Evolutionary conservation across 2,329 filamentous ascomycete species (phyloP).

Genomic region (Trematosphaeria pertusa): DNA sequence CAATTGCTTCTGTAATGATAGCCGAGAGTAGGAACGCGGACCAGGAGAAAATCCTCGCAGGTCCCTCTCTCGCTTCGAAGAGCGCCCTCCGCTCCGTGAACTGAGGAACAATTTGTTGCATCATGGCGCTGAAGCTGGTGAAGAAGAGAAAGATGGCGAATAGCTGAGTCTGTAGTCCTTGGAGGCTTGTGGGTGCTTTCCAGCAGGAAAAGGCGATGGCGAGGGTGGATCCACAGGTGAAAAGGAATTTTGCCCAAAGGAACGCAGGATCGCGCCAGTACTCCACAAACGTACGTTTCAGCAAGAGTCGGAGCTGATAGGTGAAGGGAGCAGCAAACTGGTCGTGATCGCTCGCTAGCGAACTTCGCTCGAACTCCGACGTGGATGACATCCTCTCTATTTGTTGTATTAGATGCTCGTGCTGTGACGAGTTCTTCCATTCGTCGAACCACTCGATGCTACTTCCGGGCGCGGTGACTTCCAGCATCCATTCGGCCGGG

Average conservation of each 20-base stretch:
- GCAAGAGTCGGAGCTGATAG: neutral
- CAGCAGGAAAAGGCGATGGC: constrained; percentile 2
- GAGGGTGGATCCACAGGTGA: constrained; percentile 1
- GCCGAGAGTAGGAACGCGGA: constrained; percentile 71
- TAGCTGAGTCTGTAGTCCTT: constrained; percentile 49
- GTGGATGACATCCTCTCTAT: too few species aligned
- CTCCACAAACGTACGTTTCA: neutral
- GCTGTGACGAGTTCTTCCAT: too few species aligned
- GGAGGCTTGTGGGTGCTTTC: constrained; percentile 10
- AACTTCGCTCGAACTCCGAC: too few species aligned
- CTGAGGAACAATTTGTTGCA: constrained; percentile 70
- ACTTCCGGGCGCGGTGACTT: too few species aligned
- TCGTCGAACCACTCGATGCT: too few species aligned
- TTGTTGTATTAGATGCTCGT: too few species aligned
- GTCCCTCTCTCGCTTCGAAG: constrained; percentile 63
- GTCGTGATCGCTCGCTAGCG: too few species aligned
- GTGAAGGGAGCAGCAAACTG: constrained; percentile 1
- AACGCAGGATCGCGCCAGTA: constrained; percentile 1
- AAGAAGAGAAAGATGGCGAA: constrained; percentile 57
- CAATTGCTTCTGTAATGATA: constrained; percentile 72
- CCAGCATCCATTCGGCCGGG: too few species aligned
- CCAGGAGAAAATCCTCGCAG: constrained; percentile 74
- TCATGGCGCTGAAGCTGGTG: constrained; percentile 47
- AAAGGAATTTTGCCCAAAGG: constrained; percentile 2
- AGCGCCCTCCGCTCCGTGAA: constrained; percentile 61